Conservation (phyloP, 345 rosid species). For the Aethionema arabicum region DNA sequence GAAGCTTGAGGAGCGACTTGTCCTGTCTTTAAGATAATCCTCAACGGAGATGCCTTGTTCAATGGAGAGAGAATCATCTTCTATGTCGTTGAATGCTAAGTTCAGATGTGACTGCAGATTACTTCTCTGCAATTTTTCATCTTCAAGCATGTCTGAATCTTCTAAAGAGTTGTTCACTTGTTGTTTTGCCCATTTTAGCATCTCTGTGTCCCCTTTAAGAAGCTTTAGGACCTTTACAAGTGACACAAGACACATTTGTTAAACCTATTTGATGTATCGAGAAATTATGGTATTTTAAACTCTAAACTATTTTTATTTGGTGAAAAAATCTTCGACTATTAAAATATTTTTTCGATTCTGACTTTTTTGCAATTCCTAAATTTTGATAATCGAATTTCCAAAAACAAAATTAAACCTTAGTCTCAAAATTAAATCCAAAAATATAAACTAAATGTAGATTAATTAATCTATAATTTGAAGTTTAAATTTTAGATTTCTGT, state of each 20-base stretch:
- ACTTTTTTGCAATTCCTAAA: no score
- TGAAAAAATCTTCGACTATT: no score
- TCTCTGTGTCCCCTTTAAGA: constrained; percentile 63
- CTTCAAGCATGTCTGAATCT: constrained; percentile 46
- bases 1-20: constrained; percentile 86
- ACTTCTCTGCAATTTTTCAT: constrained; percentile 48
- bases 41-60: constrained; percentile 64
- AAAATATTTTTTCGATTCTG: no score
- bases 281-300: no score
- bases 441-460: no score
- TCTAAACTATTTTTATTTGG: no score
- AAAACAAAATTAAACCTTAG: no score
- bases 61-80: constrained; percentile 61
- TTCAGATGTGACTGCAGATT: constrained; percentile 83
- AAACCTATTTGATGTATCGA: no score
- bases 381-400: no score
- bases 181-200: constrained; percentile 54
- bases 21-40: constrained; percentile 79
- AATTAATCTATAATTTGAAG: no score
- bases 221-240: constrained; percentile 61
- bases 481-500: no score
- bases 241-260: constrained; percentile 14
- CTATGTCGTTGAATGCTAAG: constrained; percentile 71
- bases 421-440: no score
- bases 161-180: constrained; percentile 47